Base-by-base conservation (phyloP, 139 green algal genomes). In the Chlamydomonas incerta region DNA sequence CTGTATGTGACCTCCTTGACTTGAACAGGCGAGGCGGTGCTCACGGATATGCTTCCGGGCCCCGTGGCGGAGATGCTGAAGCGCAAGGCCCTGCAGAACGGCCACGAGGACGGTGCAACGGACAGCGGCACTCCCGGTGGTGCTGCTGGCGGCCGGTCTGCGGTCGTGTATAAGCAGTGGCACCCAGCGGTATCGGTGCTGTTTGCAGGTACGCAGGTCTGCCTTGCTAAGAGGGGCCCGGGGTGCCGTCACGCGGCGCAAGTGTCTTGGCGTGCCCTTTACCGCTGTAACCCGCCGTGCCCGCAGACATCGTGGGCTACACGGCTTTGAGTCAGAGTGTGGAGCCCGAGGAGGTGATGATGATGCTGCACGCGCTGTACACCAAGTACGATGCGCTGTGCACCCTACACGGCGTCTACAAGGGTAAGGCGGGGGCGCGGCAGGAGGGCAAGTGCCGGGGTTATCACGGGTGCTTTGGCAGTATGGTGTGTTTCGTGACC, bases 81-180 rank as follows among this genome's bases (percentile, higher is more conserved):
- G 41, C 70, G 70, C 41, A 76, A 76, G 70, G 70, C 70, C 4
- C 70, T 76, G 41, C 24, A 14, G 8, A 1, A 50, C 41, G 41
- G 41, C 41, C 41, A 50, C 41, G 41, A 50, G 41, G 41, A 50
- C 41, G 41, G 8, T 5, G 8, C 41, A 5, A 8, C 41, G 41
- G 41, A 50, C 41, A 8, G 41, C 41, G 41, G 41, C 41, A 50
- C 41, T 13, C 41, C 41, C 41, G 41, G 41, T 50, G 41, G 41
- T 8, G 8, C 41, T 50, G 41, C 41, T 8, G 41, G 41, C 41
- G 41, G 41, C 41, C 5, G 41, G 41, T 50, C 41, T 8, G 57
- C 74, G 17, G 74, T 89, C 3, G 76, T 72, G 69, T 89, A 89
- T 47, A 89, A 89, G 85, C 75, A 89, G 85, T 89, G 85, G 85